Conservation (phyloP, 768 basidiomycete species). For the Boletus reticulatus region DNA sequence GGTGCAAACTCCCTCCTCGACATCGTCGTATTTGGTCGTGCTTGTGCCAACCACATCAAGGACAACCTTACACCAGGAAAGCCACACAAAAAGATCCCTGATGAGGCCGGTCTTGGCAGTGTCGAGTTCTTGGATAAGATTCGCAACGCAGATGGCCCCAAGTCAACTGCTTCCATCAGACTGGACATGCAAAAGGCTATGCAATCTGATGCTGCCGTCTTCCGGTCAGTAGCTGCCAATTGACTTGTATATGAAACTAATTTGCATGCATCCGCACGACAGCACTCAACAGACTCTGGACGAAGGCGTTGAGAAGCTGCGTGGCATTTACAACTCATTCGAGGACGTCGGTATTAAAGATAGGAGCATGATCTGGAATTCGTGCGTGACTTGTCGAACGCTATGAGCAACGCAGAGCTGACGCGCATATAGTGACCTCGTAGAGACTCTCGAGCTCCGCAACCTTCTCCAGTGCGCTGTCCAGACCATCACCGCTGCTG, state of each 20-base stretch:
- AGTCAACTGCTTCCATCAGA: constrained; percentile 87
- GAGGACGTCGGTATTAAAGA: constrained; percentile 95
- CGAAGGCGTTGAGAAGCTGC: constrained; percentile 87
- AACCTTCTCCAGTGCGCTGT: constrained; percentile 94
- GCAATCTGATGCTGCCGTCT: constrained; percentile 97
- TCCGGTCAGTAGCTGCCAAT: constrained; percentile 55
- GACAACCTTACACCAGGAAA: constrained; percentile 88
- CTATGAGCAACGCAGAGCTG: constrained; percentile 5
- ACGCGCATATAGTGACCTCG: constrained; percentile 65
- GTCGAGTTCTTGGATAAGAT: constrained; percentile 90
- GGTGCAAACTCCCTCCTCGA: constrained; percentile 99
- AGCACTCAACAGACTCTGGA: constrained; percentile 89
- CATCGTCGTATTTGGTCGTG: constrained; percentile 98
- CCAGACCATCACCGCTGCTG: constrained; percentile 91
- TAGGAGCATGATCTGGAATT: constrained; percentile 99
- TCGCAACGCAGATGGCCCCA: constrained; percentile 76
- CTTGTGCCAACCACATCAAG: constrained; percentile 97
- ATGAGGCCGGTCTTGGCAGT: constrained; percentile 79
- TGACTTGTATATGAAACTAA: constrained; percentile 1
- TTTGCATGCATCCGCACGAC: constrained; percentile 1
- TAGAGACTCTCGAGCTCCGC: constrained; percentile 96
- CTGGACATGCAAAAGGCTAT: constrained; percentile 99
- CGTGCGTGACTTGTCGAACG: constrained; percentile 50
- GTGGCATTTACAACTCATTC: constrained; percentile 83
- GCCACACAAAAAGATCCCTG: constrained; percentile 85